Evolutionary conservation across 306 rosid species (phyloP), one percentile per base, ranked within the genome.

Genomic region (Mucuna pruriens): DNA sequence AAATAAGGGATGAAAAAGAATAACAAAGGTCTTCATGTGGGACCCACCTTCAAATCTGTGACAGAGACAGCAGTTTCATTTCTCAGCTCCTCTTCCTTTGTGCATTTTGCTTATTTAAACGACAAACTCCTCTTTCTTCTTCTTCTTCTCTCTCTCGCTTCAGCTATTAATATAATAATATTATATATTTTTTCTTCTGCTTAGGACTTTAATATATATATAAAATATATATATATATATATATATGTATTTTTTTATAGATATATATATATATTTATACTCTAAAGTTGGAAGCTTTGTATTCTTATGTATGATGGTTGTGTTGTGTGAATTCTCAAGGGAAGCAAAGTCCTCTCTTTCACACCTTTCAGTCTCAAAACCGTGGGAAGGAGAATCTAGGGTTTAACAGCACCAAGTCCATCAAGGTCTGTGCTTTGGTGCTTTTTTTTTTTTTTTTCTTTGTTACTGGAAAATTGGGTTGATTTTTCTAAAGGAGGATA

Each of bases 351-450:
- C 90, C 61, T 86, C 77, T 80, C 90, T 85, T 90, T 92, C 93
- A 83, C 97, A 88, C 94, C 92, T 85, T 81, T 75, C 94, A 85
- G 84, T 87, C 87, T 88, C 90, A 71, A 79, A 89, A 66, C 74
- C 81, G 84, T 86, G 90, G 91, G 80, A 81, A 85, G 82, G 81
- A 86, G 90, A 96, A 90, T 92, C 95, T 96, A 93, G 98, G 97
- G 97, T 88, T 90, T 94, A 84, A 71, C 88, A 78, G 84, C 87
- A 82, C 78, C 86, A 81, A 83, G 63, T 84, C 87, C 88, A 88
- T 89, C 91, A 73, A 90, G 93, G 93, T 90, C 84, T 74, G 84
- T 84, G 69, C 83, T 82, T 88, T 86, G 90, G 86, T 86, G 87
- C 75, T 85, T 51, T 46, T 2, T 45, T 12, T 46, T 46, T 38